Percentiles rank a stretch among this genome's conserved stretches.
Conservation (phyloP, 2,329 filamentous ascomycete species). For the Trichophaea hybrida region DNA sequence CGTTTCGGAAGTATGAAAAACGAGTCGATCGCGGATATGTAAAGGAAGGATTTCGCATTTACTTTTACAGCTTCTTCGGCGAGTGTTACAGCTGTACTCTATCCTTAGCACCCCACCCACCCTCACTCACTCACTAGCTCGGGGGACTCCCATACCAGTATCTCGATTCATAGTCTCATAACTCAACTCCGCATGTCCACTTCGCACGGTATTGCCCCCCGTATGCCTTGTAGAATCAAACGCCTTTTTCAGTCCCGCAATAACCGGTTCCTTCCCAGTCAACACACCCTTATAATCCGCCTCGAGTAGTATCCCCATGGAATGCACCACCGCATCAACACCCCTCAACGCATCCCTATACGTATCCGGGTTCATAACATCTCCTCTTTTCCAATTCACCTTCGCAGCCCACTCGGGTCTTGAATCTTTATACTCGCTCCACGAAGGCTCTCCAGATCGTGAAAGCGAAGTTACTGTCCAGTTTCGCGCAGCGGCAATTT, state of each 20-base stretch:
- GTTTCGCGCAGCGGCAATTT: slow-evolving; percentile 66
- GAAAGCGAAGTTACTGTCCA: slow-evolving; percentile 91
- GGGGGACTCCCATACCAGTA: slow-evolving; percentile 34
- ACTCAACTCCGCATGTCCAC: slow-evolving; percentile 49
- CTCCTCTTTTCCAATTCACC: slow-evolving; percentile 75
- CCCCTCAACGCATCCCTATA: slow-evolving; percentile 63
- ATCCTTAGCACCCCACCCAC: not conserved
- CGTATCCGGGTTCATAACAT: slow-evolving; percentile 68
- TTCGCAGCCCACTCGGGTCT: slow-evolving; percentile 58
- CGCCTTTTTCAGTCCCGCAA: slow-evolving; percentile 61
- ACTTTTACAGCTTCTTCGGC: slow-evolving; percentile 54
- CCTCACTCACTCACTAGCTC: not conserved
- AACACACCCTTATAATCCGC: slow-evolving; percentile 94
- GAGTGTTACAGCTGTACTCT: slow-evolving; percentile 52
- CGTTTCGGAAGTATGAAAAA: slow-evolving; percentile 69
- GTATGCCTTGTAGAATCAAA: slow-evolving; percentile 54
- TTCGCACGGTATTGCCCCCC: slow-evolving; percentile 53
- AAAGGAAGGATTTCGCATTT: slow-evolving; percentile 58
- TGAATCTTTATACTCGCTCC: slow-evolving; percentile 49
- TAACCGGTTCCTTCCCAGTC: slow-evolving; percentile 66
- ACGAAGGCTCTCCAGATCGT: slow-evolving; percentile 77
- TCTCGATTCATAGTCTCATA: slow-evolving; percentile 98
- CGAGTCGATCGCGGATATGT: slow-evolving; percentile 76
- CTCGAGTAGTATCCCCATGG: slow-evolving; percentile 89
- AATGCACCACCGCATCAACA: slow-evolving; percentile 79